These are phyloP conservation scores for Colletotrichum coccodes DNA, from an alignment of 2,329 filamentous ascomycete genomes.

Conservation along the genomic window DNA sequence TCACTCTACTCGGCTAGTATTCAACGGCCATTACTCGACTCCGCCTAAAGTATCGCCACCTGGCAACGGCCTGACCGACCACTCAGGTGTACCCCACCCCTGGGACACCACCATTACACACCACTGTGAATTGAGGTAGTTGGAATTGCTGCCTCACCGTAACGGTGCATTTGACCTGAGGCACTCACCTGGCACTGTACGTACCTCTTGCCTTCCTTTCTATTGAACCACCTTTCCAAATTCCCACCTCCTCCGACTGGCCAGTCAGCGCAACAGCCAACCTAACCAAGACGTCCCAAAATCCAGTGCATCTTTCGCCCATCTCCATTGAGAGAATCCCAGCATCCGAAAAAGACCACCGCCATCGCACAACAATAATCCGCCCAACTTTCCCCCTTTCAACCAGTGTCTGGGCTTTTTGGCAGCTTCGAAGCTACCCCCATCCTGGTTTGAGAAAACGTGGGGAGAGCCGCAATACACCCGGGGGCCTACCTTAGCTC, in stretches of 20 bases:
- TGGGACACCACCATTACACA: not conserved
- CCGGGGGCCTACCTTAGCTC: not conserved
- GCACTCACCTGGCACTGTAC: not conserved
- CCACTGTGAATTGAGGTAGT: not conserved
- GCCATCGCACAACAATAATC: not conserved
- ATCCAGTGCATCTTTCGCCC: not conserved
- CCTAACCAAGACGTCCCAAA: not conserved
- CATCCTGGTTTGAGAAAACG: slow-evolving; percentile 5
- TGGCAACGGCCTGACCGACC: not conserved
- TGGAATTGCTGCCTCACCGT: not conserved
- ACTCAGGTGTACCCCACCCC: not conserved
- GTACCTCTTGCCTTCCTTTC: not conserved
- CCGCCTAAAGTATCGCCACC: not conserved
- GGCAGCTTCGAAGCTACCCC: not conserved
- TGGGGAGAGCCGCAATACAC: slow-evolving; percentile 11
- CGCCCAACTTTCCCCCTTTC: not conserved
- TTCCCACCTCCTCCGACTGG: not conserved
- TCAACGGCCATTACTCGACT: not conserved
- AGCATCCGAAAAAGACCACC: not conserved
- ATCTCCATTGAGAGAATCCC: not conserved
- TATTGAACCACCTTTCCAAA: not conserved
- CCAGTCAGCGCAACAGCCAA: slow-evolving; percentile 1
- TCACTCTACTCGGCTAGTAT: not conserved
- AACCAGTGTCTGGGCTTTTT: not conserved
- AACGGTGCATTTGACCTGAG: not conserved